These are phyloP conservation scores for Leccinum uliginosum DNA, from an alignment of 768 basidiomycete species.

Conservation along the genomic window DNA sequence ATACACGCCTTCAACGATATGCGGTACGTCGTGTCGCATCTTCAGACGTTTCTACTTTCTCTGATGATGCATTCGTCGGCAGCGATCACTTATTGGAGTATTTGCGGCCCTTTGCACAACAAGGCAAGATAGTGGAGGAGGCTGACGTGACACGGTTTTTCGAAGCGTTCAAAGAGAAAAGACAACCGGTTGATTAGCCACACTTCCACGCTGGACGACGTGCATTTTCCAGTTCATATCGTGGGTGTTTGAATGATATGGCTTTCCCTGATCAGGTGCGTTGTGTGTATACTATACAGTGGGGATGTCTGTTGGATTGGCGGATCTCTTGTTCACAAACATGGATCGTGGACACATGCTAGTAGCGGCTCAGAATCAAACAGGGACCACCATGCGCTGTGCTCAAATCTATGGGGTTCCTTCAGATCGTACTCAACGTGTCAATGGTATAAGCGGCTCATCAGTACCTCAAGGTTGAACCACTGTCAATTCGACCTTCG, in stretches of 20 bases:
- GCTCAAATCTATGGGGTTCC: too few species aligned
- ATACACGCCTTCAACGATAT: constrained; percentile 81
- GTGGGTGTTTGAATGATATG: background rate
- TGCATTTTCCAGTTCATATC: background rate
- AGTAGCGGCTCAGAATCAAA: too few species aligned
- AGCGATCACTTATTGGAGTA: constrained; percentile 71
- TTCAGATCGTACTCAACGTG: too few species aligned
- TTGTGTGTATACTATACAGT: background rate
- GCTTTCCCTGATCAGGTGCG: background rate
- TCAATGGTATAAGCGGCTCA: too few species aligned
- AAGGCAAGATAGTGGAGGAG: constrained; percentile 71
- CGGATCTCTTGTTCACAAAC: too few species aligned
- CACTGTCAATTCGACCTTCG: too few species aligned
- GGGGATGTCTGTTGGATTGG: background rate
- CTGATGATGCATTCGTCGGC: constrained; percentile 4
- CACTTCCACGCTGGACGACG: background rate
- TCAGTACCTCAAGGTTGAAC: too few species aligned
- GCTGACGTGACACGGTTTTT: constrained; percentile 69
- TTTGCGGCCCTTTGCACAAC: constrained; percentile 74
- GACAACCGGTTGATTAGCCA: constrained; percentile 3
- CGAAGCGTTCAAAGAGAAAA: constrained; percentile 42
- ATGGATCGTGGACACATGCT: too few species aligned
- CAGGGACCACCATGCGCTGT: too few species aligned
- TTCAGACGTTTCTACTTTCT: background rate
- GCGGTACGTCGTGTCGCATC: constrained; percentile 46